Evolutionary conservation across 2,329 filamentous ascomycete genomes (phyloP).

Genomic region (Sphaerulina musiva): DNA sequence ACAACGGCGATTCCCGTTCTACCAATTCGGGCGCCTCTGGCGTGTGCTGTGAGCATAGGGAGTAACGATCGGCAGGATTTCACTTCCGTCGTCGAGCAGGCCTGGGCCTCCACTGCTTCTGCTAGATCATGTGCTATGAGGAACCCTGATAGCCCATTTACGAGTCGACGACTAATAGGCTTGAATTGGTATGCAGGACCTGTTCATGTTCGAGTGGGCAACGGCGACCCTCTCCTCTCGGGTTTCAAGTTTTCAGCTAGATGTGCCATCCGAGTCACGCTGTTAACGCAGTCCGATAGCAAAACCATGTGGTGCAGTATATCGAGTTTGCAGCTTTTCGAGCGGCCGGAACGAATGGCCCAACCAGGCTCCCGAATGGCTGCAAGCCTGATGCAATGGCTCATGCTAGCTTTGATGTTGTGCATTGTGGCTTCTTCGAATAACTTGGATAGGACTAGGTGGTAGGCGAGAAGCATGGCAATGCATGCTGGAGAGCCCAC

Average conservation of each 20-base stretch:
- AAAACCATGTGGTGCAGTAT: neutral
- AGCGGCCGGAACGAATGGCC: neutral
- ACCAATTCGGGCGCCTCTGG: neutral
- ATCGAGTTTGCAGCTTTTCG: neutral
- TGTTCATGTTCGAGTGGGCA: neutral
- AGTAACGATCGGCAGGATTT: neutral
- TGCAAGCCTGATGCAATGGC: neutral
- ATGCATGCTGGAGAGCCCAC: neutral
- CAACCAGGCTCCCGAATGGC: neutral
- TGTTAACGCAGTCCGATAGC: neutral
- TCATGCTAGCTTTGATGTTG: neutral
- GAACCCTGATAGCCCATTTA: neutral
- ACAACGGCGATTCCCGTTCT: neutral
- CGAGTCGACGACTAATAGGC: neutral
- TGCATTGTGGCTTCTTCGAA: neutral
- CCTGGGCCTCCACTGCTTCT: neutral
- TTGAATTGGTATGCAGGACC: neutral
- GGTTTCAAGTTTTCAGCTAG: too few species aligned
- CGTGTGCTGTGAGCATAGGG: neutral
- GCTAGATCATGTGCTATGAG: neutral
- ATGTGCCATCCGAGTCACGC: neutral
- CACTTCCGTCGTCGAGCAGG: neutral
- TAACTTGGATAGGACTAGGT: too few species aligned
- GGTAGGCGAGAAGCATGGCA: neutral
- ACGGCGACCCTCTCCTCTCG: too few species aligned